Evolutionary conservation across 441 rosid species (phyloP).

Genomic region (Jatropha podagrica): DNA sequence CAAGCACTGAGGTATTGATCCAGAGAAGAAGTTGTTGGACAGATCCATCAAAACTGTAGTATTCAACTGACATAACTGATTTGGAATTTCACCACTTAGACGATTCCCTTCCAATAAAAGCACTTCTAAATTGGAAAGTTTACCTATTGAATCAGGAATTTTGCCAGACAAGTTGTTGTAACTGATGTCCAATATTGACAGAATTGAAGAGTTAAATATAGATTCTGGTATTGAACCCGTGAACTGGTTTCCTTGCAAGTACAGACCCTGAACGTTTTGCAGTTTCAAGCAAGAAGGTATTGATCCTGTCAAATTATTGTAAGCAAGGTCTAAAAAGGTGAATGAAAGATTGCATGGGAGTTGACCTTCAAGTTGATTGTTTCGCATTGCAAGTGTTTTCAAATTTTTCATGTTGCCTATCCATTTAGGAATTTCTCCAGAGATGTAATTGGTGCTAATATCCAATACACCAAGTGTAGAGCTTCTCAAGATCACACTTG

Average conservation of each 20-base stretch:
- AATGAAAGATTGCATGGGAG: neutral
- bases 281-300: conserved; percentile 6
- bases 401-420: neutral
- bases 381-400: neutral
- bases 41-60: conserved; percentile 29
- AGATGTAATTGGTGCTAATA: conserved; percentile 15
- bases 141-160: neutral
- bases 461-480: neutral
- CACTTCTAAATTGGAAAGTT: neutral
- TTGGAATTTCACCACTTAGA: conserved; percentile 3
- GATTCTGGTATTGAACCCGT: conserved; percentile 4
- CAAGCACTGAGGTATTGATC: conserved; percentile 20
- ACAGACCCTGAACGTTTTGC: neutral
- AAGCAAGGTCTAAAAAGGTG: neutral
- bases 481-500: conserved; percentile 9
- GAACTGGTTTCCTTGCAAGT: conserved; percentile 9
- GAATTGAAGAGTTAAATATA: neutral
- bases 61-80: conserved; percentile 14
- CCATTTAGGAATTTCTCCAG: neutral
- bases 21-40: conserved; percentile 25
- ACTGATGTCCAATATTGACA: neutral
- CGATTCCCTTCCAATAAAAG: conserved; percentile 8
- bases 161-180: conserved; percentile 6
- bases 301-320: conserved; percentile 9
- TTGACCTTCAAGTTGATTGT: conserved; percentile 3